Evolutionary conservation across 371 early-diverging fungal genomes (phyloP).

Genomic region (Mucor velutinosus): DNA sequence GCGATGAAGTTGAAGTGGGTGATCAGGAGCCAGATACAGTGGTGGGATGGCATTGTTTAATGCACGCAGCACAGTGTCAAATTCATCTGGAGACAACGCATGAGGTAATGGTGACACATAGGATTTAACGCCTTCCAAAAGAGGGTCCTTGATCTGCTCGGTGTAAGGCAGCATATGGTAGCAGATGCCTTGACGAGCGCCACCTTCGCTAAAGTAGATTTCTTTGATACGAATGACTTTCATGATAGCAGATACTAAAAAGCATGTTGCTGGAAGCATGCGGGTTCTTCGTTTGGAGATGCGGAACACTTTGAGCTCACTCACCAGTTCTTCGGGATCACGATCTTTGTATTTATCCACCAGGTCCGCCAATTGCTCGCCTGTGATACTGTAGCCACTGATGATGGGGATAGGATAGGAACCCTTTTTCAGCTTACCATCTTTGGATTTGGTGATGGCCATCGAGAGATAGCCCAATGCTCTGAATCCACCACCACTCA

Average conservation of each 20-base stretch:
- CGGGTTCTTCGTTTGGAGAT: slow-evolving; percentile 53
- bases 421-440: not conserved
- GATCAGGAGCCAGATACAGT: slow-evolving; percentile 24
- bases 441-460: slow-evolving; percentile 20
- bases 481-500: slow-evolving; percentile 58
- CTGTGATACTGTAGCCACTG: slow-evolving; percentile 48
- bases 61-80: slow-evolving; percentile 23
- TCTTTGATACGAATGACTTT: slow-evolving; percentile 39
- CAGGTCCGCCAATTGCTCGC: slow-evolving; percentile 26
- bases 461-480: slow-evolving; percentile 54
- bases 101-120: slow-evolving; percentile 32
- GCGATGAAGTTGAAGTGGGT: slow-evolving; percentile 33
- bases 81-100: slow-evolving; percentile 19
- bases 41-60: slow-evolving; percentile 31
- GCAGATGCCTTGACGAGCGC: slow-evolving; percentile 55
- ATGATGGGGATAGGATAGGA: slow-evolving; percentile 56
- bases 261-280: slow-evolving; percentile 54
- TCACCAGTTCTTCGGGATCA: slow-evolving; percentile 24
- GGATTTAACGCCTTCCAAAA: slow-evolving; percentile 40
- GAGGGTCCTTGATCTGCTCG: slow-evolving; percentile 46
- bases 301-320: slow-evolving; percentile 39
- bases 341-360: slow-evolving; percentile 31
- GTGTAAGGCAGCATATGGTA: slow-evolving; percentile 32
- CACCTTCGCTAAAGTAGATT: slow-evolving; percentile 56
- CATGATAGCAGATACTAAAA: slow-evolving; percentile 47